Conservation (phyloP, 129 eudicot species). For the Scalesia atractyloides region DNA sequence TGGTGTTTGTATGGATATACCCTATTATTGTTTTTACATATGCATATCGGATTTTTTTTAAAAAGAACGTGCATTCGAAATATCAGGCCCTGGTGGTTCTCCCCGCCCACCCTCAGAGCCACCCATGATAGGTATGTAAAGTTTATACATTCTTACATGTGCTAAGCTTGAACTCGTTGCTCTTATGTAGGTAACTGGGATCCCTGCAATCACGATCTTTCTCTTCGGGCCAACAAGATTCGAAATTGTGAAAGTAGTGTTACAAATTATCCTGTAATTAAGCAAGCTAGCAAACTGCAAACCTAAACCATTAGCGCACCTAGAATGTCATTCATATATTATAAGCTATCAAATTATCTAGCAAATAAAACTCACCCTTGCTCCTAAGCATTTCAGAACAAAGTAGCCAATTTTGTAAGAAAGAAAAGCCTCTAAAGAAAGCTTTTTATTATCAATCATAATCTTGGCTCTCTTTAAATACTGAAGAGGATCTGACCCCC, state of each 20-base stretch:
- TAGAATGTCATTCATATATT: not conserved
- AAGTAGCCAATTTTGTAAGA: constrained; percentile 53
- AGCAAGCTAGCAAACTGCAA: constrained; percentile 60
- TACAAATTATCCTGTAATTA: constrained; percentile 62
- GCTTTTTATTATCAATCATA: constrained; percentile 79
- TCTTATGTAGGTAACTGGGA: constrained; percentile 56
- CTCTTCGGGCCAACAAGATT: constrained; percentile 79
- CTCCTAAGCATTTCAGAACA: constrained; percentile 50
- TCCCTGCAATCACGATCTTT: constrained; percentile 58
- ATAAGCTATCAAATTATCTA: not conserved
- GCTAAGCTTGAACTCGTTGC: constrained; percentile 58
- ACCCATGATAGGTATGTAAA: not conserved
- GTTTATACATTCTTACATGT: constrained; percentile 49
- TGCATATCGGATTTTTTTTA: too few species aligned
- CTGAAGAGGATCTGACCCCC: constrained; percentile 50
- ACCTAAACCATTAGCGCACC: constrained; percentile 1
- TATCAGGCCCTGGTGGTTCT: too few species aligned
- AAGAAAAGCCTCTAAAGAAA: constrained; percentile 64
- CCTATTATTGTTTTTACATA: too few species aligned
- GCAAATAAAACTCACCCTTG: constrained; percentile 47
- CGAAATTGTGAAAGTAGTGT: constrained; percentile 71
- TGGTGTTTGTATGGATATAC: too few species aligned
- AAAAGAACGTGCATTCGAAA: too few species aligned
- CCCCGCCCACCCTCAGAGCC: too few species aligned
- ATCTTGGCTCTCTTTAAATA: constrained; percentile 63